Percentiles rank a stretch among this genome's conserved stretches.
Evolutionary conservation across 1,284 basidiomycete species (phyloP).

Genomic region (Cryptococcus sp.): DNA sequence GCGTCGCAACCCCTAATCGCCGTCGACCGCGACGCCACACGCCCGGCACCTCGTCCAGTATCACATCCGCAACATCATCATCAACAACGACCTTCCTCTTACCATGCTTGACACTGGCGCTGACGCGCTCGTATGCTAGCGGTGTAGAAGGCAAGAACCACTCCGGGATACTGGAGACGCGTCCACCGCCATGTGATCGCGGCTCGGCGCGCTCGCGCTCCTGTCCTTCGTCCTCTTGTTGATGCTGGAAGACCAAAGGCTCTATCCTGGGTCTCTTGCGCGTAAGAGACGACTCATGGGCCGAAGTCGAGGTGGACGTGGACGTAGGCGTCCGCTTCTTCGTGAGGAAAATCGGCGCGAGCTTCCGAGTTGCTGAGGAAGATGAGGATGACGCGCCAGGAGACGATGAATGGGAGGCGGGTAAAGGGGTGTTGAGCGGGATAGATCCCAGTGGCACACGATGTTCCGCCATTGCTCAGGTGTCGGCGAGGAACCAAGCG

Average conservation of each 20-base stretch:
- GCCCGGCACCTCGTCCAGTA: background rate
- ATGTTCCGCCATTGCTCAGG: constrained; percentile 1
- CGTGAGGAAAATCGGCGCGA: constrained; percentile 29
- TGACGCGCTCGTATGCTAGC: constrained; percentile 12
- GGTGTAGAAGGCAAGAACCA: constrained; percentile 27
- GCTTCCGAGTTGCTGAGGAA: constrained; percentile 9
- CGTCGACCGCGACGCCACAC: constrained; percentile 16
- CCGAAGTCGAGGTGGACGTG: background rate
- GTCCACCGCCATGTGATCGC: constrained; percentile 1
- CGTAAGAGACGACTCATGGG: background rate
- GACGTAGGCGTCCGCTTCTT: constrained; percentile 1
- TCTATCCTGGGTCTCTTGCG: constrained; percentile 2
- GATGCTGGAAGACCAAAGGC: background rate
- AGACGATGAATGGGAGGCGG: background rate
- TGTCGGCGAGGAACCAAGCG: background rate
- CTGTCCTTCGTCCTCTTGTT: background rate
- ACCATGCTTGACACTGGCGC: constrained; percentile 5
- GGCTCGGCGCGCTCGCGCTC: background rate
- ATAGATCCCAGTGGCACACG: background rate
- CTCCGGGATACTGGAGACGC: constrained; percentile 26
- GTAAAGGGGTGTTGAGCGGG: constrained; percentile 2
- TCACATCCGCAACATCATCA: constrained; percentile 1
- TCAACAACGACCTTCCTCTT: background rate
- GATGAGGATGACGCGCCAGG: background rate
- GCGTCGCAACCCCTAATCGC: constrained; percentile 6